Evolutionary conservation across 805 yeast genomes (phyloP).

Genomic region (Pichia heedii): DNA sequence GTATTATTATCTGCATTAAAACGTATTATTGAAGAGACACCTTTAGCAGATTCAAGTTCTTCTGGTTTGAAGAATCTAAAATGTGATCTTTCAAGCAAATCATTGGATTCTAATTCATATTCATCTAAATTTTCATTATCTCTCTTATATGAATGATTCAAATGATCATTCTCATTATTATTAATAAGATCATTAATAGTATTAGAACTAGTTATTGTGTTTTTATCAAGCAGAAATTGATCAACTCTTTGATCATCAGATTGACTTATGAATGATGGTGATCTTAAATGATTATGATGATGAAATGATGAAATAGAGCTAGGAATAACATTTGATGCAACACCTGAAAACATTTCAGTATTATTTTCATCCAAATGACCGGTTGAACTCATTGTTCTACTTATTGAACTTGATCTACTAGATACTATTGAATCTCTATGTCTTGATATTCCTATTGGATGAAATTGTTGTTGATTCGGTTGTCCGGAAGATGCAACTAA

Average conservation of each 20-base stretch:
- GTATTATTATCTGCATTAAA: conserved; percentile 22
- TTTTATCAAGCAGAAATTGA: conserved; percentile 2
- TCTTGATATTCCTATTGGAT: conserved; percentile 20
- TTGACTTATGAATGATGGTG: conserved; percentile 14
- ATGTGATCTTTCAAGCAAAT: conserved; percentile 32
- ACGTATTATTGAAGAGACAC: conserved; percentile 63
- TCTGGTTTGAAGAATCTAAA: conserved; percentile 79
- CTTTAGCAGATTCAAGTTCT: conserved; percentile 81
- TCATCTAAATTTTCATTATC: conserved; percentile 24
- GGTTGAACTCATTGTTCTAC: conserved; percentile 2
- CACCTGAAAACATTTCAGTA: conserved; percentile 70
- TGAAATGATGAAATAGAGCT: conserved; percentile 72
- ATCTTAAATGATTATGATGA: conserved; percentile 33
- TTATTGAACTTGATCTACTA: conserved; percentile 8
- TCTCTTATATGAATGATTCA: not conserved
- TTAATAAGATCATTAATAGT: too few species aligned
- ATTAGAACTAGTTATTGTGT: not conserved
- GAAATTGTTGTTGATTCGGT: not conserved
- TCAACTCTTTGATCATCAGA: conserved; percentile 1
- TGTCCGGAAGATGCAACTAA: not conserved
- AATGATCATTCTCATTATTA: too few species aligned
- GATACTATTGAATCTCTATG: conserved; percentile 26
- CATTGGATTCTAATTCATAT: conserved; percentile 26
- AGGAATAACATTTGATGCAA: conserved; percentile 66
- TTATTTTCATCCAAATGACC: conserved; percentile 45